Evolutionary conservation across 345 rosid genomes (phyloP), one percentile per base, ranked within the genome.

Genomic region (Lumnitzera littorea): DNA sequence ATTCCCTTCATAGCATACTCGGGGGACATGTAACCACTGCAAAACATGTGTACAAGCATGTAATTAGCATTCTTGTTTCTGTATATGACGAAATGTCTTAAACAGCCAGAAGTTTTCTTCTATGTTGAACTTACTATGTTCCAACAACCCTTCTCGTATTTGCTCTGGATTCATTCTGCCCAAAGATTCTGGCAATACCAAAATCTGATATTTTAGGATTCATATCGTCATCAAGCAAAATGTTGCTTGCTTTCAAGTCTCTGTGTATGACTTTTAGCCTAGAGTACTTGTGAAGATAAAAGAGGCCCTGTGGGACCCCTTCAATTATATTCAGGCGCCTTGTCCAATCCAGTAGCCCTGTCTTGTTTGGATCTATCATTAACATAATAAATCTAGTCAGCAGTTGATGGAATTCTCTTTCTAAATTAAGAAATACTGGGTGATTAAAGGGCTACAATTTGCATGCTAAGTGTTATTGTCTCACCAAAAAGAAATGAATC

Each of bases 121-220:
- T 8, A 10, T 15, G 11, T 6, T 17, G n/a, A 9, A 41, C 80
- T 70, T 70, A 79, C 80, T 79, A 79, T 52, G 84, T 79, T 70
- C 84, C 84, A 2, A 79, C 80, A 24, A 79, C 73, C 55, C 80
- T 70, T 51, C 20, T 70, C 1, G 84, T 79, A 54, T 57, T 72
- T 20, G 78, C 78, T 58, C 72, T 72, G 9, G 76, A 70, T 57
- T 70, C 74, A 49, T 79, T 78, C 25, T 70, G 63, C 16, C 78
- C 84, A 31, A 79, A 79, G 48, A 79, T 68, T 58, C 84, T 67
- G 36, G 84, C 84, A 78, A 79, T 76, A 54, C 84, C 84, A 0
- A 79, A 79, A 55, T 79, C 84, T 4, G 84, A 79, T 65, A 79
- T 79, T 51, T 79, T 79, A 2, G 84, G 84, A 53, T 60, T 76